phyloP scores from a whole-genome alignment of 176 grass and related monocot genomes.

The Avena atlantica region DNA sequence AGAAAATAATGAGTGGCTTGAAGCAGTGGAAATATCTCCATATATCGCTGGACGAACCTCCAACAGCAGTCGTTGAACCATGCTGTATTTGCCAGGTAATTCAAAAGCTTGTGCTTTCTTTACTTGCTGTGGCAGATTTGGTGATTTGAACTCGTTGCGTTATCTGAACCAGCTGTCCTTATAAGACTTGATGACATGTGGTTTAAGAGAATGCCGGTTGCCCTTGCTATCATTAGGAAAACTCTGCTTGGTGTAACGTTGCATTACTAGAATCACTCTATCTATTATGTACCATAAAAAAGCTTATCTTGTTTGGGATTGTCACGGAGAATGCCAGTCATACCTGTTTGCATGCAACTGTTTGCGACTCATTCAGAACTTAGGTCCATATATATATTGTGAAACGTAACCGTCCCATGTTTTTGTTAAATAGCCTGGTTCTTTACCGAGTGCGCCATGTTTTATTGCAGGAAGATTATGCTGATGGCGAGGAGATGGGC shows the following conservation, averaged over 20 bases:
- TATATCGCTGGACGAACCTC: slow-evolving; percentile 46
- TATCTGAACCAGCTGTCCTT: neutral
- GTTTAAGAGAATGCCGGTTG: neutral
- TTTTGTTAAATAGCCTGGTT: neutral
- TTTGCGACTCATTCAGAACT: neutral
- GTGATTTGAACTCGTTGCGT: neutral
- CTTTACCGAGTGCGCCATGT: neutral
- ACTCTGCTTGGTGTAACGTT: neutral
- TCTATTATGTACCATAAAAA: too few relatives aligned
- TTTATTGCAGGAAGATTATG: slow-evolving; percentile 71
- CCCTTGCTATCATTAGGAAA: neutral
- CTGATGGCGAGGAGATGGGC: slow-evolving; percentile 70
- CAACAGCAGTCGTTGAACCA: slow-evolving; percentile 56
- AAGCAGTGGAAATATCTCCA: slow-evolving; percentile 59
- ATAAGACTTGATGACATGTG: neutral
- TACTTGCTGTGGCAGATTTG: neutral
- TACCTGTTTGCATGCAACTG: neutral
- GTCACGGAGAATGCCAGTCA: too few relatives aligned
- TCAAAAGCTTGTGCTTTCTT: neutral
- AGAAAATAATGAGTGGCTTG: slow-evolving; percentile 63
- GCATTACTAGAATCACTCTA: too few relatives aligned
- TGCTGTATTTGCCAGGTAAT: slow-evolving; percentile 87
- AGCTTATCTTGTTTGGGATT: too few relatives aligned
- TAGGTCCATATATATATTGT: neutral
- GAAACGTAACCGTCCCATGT: neutral